Conservation (phyloP, 1,284 basidiomycete genomes). For the Rhodotorula glutinis region DNA sequence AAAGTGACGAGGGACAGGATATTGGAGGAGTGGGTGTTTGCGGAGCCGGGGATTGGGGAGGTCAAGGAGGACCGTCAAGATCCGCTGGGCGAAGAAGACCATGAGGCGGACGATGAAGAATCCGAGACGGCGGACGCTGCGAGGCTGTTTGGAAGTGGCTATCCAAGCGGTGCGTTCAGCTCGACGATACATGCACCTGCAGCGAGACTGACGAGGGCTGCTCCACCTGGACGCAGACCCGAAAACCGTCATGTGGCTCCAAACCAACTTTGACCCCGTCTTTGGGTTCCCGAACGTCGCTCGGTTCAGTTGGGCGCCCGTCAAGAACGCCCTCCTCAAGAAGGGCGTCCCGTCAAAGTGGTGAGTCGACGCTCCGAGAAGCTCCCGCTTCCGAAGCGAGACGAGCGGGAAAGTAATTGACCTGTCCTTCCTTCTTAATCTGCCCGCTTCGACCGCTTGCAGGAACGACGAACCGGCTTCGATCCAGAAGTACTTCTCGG, state of each 20-base stretch:
- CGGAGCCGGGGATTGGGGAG: slow-evolving; percentile 46
- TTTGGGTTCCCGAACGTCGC: slow-evolving; percentile 91
- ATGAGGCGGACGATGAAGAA: slow-evolving; percentile 13
- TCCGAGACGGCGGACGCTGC: slow-evolving; percentile 47
- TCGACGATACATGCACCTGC: no score
- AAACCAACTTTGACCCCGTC: slow-evolving; percentile 71
- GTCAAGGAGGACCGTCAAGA: slow-evolving; percentile 4
- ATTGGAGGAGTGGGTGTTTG: slow-evolving; percentile 72
- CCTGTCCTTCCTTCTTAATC: not conserved
- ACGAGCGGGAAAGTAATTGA: not conserved
- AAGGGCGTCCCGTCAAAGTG: slow-evolving; percentile 72
- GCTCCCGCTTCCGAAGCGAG: not conserved
- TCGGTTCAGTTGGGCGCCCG: slow-evolving; percentile 93
- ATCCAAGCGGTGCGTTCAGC: slow-evolving; percentile 69
- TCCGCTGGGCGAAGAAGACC: slow-evolving; percentile 5
- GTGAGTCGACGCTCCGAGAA: slow-evolving; percentile 52
- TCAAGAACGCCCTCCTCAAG: slow-evolving; percentile 82
- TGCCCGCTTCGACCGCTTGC: no score
- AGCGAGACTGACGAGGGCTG: no score
- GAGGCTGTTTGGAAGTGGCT: slow-evolving; percentile 64
- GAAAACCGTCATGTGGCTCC: slow-evolving; percentile 83
- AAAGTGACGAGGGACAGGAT: slow-evolving; percentile 94
- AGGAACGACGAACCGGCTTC: slow-evolving; percentile 36
- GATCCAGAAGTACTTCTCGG: slow-evolving; percentile 39
- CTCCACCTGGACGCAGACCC: slow-evolving; percentile 61